Evolutionary conservation across 345 rosid genomes (phyloP), one percentile per base, ranked within the genome.

Genomic region (Heritiera fomes): DNA sequence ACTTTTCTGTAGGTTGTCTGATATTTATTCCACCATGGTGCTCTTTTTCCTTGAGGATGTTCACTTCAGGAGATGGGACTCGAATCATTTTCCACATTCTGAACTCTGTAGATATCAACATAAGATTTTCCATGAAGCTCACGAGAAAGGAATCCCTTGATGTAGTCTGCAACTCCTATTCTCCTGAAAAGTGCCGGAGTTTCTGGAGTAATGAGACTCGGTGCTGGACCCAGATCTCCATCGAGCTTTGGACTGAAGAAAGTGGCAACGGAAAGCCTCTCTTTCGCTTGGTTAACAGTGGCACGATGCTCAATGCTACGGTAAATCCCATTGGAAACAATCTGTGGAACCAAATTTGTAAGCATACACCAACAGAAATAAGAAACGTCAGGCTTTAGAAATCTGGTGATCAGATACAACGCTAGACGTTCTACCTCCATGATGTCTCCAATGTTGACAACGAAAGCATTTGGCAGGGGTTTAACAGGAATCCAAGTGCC

Each of bases 361-460:
- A 11, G 53, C 12, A 49, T 49, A 49, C 53, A 49, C 14, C 14
- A 49, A 52, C 5, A 52, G 56, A 52, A 52, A 15, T 15, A 2
- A 15, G 18, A 6, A 7, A 53, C 6, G 18, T 6, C 59, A 17
- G 20, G 18, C 3, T 52, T 2, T 5, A 23, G 38, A 34, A 14
- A 5, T 53, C 59, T 53, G 59, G 56, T 50, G 17, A 50, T 50
- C 17, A 50, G 15, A 52, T 52, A 14, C 56, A 15, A 13, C 3
- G 56, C 15, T 14, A 14, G 28, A 38, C 20, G 14, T 8, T 3
- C 8, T 76, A 85, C 90, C 85, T 85, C 87, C 30, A 85, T 43
- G 5, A 81, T 11, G 75, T 91, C 92, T 6, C 91, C 93, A n/a
- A 90, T 41, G 66, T 91, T 90, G 82, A 91, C 78, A 14, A 88